Evolutionary conservation across 768 basidiomycete species (phyloP), one percentile per base, ranked within the genome.

Genomic region (Fibroporia radiculosa): DNA sequence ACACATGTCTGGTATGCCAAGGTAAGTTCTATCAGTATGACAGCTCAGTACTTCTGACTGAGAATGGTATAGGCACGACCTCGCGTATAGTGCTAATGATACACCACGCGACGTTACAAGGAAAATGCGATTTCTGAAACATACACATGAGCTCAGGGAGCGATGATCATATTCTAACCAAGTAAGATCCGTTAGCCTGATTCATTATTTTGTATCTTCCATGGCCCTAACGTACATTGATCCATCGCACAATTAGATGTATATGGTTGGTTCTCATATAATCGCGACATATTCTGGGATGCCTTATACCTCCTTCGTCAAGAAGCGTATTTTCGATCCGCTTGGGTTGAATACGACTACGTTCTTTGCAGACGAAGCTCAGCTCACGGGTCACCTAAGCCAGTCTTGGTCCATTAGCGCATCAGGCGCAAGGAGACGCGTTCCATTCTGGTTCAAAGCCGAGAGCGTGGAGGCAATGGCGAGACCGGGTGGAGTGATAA

Each of bases 401-500:
- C 64, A 66, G 34, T 52, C 55, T 2, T 70, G 65, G 66, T 55
- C 59, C 1, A 38, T 22, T n/a, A 47, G 44, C 12, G 65, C 67
- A 1, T n/a, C n/a, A n/a, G n/a, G n/a, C n/a, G n/a, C n/a, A n/a
- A n/a, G n/a, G n/a, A 50, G 67, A 18, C 49, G 61, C 16, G 53
- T 71, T 0, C 66, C 69, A 1, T 56, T 53, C 24, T 62, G 52
- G 49, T 57, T 66, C 13, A 45, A 40, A 1, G 63, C 66, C 36
- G 49, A 59, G 26, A 46, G 27, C 4, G 53, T 44, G 5, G 52
- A 57, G 0, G 22, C 61, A 13, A 49, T 55, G 10, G 65, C 69
- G 3, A 71, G 71, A 3, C 48, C 71, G 0, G 70, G 67, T 1
- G 73, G 71, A 1, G 31, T 74, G n/a, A 68, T 72, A 19, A 68